These are phyloP conservation scores for Buxus sempervirens DNA, from an alignment of 164 flowering plant species.

Conservation along the genomic window DNA sequence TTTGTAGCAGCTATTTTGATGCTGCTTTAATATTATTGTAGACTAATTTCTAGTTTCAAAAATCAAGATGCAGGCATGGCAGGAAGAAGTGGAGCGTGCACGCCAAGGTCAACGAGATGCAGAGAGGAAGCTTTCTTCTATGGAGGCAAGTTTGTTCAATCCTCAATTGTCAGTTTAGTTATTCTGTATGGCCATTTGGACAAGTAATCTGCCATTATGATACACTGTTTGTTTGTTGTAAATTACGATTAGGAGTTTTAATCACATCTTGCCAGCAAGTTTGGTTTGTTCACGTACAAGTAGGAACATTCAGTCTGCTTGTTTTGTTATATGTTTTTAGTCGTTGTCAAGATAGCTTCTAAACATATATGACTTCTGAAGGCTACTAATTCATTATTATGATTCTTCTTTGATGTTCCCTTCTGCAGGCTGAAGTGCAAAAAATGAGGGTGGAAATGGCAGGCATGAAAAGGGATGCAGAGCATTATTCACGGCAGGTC, in stretches of 20 bases:
- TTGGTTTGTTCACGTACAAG: neutral
- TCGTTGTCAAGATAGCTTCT: neutral
- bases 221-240: too few species aligned
- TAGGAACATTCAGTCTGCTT: neutral
- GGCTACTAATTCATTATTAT: neutral
- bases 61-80: conserved; percentile 90
- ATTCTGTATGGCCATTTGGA: neutral
- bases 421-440: conserved; percentile 81
- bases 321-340: neutral
- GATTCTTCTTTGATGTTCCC: conserved; percentile 9
- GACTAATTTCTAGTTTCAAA: neutral
- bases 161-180: neutral
- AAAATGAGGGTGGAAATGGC: conserved; percentile 98
- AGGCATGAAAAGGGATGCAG: conserved; percentile 99
- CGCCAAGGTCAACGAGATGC: conserved; percentile 97
- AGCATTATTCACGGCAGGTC: conserved; percentile 97
- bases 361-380: neutral
- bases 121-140: conserved; percentile 74
- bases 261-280: neutral
- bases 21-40: neutral
- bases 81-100: conserved; percentile 98
- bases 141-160: conserved; percentile 60
- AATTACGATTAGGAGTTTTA: neutral
- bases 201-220: neutral
- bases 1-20: neutral